Base-by-base conservation (phyloP, 768 basidiomycete genomes). In the Cystobasidium tubakii region DNA sequence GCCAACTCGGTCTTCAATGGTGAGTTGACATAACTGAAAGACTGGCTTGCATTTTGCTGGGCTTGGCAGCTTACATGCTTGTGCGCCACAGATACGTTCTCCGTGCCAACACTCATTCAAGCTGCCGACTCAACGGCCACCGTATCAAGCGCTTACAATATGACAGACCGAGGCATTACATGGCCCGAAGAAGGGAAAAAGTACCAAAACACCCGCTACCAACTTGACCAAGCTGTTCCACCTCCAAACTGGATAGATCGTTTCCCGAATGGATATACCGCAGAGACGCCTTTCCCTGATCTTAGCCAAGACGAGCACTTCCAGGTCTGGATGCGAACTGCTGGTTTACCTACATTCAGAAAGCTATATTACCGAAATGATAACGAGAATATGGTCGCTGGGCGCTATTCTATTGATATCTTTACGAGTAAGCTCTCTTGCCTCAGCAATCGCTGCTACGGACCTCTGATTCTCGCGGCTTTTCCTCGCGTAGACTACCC, bases 291-390 rank as follows among this genome's bases (percentile, higher is more conserved):
- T 19, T 53, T 88, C 23, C 94, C 92, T 0, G 83, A 96, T 79
- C 83, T 98, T 42, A 83, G 84, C 66, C 76, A 77, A 1, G 88
- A 98, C 79, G 90, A 97, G 81, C 93, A 90, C 78, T 98, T 99
- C 84, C 95, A 98, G 82, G 94, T 95, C 80, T 99, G 96, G 96
- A 99, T 99, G 96, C 87, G 95, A 73, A 96, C 94, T 1, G 92
- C 96, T 0, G 96, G 95, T 15, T 82, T 98, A 60, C 96, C 96
- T 10, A 97, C 95, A 6, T 99, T 99, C 81, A 88, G 92, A 36
- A 98, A 99, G 82, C 83, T 99, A 25, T 97, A 90, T 79, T 93
- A 89, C 19, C 85, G 95, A 76, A 98, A 97, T 80, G 94, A 98
- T 78, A 81, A 86, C 33, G 85, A 89, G 64, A 83, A 82, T 27